Conservation (phyloP, 2,329 filamentous ascomycete species). For the Domatiomyces globalis region DNA sequence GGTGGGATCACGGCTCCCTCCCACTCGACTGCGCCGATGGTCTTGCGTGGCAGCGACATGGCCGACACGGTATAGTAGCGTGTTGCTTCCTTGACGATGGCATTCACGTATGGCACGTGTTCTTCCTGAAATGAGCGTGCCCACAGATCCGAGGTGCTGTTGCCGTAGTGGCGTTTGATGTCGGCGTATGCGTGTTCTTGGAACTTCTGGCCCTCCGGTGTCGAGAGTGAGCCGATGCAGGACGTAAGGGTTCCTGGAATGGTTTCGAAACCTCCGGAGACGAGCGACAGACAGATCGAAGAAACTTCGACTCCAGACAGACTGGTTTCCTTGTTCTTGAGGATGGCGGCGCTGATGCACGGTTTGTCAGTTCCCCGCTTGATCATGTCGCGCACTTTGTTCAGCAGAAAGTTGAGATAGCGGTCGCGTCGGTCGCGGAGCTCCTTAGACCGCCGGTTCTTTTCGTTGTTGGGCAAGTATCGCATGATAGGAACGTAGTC, state of each 20-base stretch:
- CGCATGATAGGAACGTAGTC: slow-evolving; percentile 63
- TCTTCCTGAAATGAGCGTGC: slow-evolving; percentile 52
- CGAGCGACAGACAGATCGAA: slow-evolving; percentile 61
- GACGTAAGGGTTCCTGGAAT: slow-evolving; percentile 61
- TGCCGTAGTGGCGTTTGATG: slow-evolving; percentile 51
- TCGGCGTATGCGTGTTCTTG: slow-evolving; percentile 53
- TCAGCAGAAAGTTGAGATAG: slow-evolving; percentile 43
- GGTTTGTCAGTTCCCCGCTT: slow-evolving; percentile 45
- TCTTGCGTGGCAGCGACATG: slow-evolving; percentile 54
- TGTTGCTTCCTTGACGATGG: slow-evolving; percentile 58
- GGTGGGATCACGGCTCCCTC: slow-evolving; percentile 51
- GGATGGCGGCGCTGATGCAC: slow-evolving; percentile 50
- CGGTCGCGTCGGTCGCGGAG: slow-evolving; percentile 50
- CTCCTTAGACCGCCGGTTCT: slow-evolving; percentile 44
- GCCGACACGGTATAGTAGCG: slow-evolving; percentile 63
- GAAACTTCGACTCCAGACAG: slow-evolving; percentile 55
- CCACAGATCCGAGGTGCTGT: slow-evolving; percentile 44
- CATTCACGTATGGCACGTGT: slow-evolving; percentile 57
- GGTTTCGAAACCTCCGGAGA: slow-evolving; percentile 62
- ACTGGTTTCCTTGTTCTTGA: slow-evolving; percentile 51
- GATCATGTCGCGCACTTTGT: slow-evolving; percentile 44
- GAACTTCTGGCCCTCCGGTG: slow-evolving; percentile 47
- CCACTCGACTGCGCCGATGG: slow-evolving; percentile 53
- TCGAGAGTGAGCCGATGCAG: slow-evolving; percentile 55
- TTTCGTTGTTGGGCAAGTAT: slow-evolving; percentile 39